These are phyloP conservation scores for Prunus campanulata DNA, from an alignment of 306 rosid genomes.

Conservation along the genomic window DNA sequence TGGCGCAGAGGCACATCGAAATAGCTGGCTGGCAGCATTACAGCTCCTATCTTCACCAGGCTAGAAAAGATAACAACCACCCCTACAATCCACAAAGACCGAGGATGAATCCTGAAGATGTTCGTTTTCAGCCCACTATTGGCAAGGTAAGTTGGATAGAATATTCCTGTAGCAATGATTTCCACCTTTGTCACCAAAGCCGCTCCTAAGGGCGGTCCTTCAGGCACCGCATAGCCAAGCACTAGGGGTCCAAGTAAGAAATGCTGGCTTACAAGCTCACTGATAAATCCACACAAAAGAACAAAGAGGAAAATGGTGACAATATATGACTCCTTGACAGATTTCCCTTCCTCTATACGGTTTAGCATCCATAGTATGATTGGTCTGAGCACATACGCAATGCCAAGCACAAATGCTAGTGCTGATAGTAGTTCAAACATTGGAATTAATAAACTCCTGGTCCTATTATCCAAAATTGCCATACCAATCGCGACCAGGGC, in stretches of 20 bases:
- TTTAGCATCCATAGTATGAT: constrained; percentile 14
- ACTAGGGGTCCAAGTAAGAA: constrained; percentile 48
- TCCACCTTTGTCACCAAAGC: constrained; percentile 43
- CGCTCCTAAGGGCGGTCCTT: constrained; percentile 67
- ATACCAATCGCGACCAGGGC: background rate
- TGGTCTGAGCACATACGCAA: constrained; percentile 37
- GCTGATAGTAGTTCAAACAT: constrained; percentile 3
- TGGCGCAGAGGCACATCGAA: constrained; percentile 30
- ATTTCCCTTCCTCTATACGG: constrained; percentile 21
- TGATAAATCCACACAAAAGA: constrained; percentile 23
- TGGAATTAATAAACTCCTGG: background rate
- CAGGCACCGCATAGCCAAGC: constrained; percentile 53
- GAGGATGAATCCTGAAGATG: constrained; percentile 24
- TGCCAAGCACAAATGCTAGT: background rate
- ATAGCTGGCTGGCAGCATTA: constrained; percentile 44
- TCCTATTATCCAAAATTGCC: constrained; percentile 5
- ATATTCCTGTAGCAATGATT: constrained; percentile 22
- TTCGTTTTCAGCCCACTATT: constrained; percentile 50
- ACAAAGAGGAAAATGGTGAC: constrained; percentile 30
- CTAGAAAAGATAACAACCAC: constrained; percentile 22
- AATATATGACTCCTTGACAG: constrained; percentile 22
- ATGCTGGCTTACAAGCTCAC: constrained; percentile 59
- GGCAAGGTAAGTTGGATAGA: constrained; percentile 63
- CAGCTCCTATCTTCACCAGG: constrained; percentile 44
- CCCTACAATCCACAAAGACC: constrained; percentile 23